Evolutionary conservation across 2,329 filamentous ascomycete genomes (phyloP).

Genomic region (Remersonia thermophila): DNA sequence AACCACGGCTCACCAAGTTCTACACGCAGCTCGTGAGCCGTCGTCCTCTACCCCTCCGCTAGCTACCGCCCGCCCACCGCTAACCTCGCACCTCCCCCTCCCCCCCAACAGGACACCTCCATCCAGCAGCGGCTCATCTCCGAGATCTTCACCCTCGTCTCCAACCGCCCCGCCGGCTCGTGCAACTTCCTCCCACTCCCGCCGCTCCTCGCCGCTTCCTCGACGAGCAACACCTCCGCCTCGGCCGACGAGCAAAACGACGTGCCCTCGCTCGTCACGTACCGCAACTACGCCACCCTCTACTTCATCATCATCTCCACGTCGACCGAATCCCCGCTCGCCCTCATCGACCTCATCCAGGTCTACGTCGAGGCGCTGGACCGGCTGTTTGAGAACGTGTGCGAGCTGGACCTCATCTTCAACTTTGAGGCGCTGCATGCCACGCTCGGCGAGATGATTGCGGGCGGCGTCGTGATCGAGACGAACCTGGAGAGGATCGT

Average conservation of each 20-base stretch:
- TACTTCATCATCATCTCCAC: slow-evolving; percentile 99
- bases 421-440: slow-evolving; percentile 97
- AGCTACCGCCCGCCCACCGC: neutral
- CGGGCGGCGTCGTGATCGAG: slow-evolving; percentile 88
- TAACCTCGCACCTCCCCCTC: slow-evolving; percentile 3
- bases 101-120: slow-evolving; percentile 65
- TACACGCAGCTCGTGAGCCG: slow-evolving; percentile 82
- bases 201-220: slow-evolving; percentile 49
- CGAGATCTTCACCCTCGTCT: slow-evolving; percentile 93
- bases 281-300: slow-evolving; percentile 94
- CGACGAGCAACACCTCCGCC: slow-evolving; percentile 49
- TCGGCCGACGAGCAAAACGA: slow-evolving; percentile 63
- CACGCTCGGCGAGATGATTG: slow-evolving; percentile 83
- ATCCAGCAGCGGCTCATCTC: slow-evolving; percentile 94
- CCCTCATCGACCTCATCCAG: slow-evolving; percentile 91
- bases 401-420: slow-evolving; percentile 96
- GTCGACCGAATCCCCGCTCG: slow-evolving; percentile 87
- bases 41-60: slow-evolving; percentile 10
- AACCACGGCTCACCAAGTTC: slow-evolving; percentile 94
- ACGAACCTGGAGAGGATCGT: slow-evolving; percentile 83
- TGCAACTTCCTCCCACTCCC: slow-evolving; percentile 91
- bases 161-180: slow-evolving; percentile 77
- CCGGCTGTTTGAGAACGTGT: slow-evolving; percentile 93
- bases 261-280: slow-evolving; percentile 88
- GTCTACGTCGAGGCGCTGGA: slow-evolving; percentile 96